Evolutionary conservation across 2,329 filamentous ascomycete genomes (phyloP), one percentile per base, ranked within the genome.

Genomic region (Fusarium keratoplasticum): DNA sequence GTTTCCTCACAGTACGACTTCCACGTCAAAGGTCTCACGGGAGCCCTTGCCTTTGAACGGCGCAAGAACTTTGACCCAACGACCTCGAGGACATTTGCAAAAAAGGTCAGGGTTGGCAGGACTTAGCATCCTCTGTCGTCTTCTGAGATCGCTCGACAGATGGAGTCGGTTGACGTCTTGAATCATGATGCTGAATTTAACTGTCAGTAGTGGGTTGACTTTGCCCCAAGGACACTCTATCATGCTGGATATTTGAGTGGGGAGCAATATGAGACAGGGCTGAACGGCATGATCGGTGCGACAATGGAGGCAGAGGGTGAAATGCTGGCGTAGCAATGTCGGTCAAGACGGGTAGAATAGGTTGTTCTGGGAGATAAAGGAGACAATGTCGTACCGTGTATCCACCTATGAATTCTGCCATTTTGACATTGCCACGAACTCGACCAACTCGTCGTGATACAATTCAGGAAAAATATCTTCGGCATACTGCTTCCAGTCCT

Each of bases 391-490:
- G 27, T 14, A 22, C 4, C 11, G 11, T 35, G 9, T 29, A 50
- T 13, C 3, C 3, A 5, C 1, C 57, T 71, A 78, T 35, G 69
- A 65, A 52, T 75, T 63, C 44, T 75, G 67, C 70, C 71, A 80
- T 64, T 67, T 78, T 9, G 71, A 73, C 14, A 80, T 64, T 0
- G 75, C 73, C 44, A 70, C 74, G 16, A 67, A 77, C 27, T 78
- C 74, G 10, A 80, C 72, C 52, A 80, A 50, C 55, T 81, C 76
- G 27, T 79, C 75, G 6, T 68, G 76, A 35, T 80, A 81, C 2
- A 62, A 11, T 36, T 74, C 35, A 2, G 76, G 68, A 33, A 81
- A 80, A 11, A 81, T 80, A 6, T 77, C 70, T 9, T 74, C 50
- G 13, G 52, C 57, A 6, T 55, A 77, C 3, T 64, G 11, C 20